Percentiles rank a stretch among this genome's conserved stretches.
Conservation (phyloP, 1,139 yeast species). For the Pichia sp. region DNA sequence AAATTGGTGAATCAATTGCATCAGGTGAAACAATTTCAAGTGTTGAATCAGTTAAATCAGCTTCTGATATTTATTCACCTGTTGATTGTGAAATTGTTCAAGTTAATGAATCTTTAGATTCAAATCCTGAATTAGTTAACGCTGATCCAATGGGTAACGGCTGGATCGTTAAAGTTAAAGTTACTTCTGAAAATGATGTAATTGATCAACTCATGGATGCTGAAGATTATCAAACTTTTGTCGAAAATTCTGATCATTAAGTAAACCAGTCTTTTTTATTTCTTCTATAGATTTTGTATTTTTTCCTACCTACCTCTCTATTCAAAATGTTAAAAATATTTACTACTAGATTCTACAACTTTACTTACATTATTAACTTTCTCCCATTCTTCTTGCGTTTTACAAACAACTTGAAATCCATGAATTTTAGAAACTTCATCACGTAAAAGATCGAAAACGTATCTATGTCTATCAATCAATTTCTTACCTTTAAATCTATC, state of each 20-base stretch:
- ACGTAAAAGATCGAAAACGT: slow-evolving; percentile 59
- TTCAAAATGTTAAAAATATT: too few species aligned
- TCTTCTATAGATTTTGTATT: not conserved
- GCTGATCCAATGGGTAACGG: slow-evolving; percentile 89
- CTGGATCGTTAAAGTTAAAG: slow-evolving; percentile 78
- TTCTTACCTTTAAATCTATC: slow-evolving; percentile 58
- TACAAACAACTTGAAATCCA: slow-evolving; percentile 81
- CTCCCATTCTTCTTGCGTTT: slow-evolving; percentile 58
- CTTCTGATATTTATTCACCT: slow-evolving; percentile 89
- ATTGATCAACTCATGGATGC: slow-evolving; percentile 39
- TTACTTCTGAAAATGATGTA: slow-evolving; percentile 26
- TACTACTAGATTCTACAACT: slow-evolving; percentile 4
- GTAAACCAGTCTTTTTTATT: not conserved
- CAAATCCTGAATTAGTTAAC: slow-evolving; percentile 72
- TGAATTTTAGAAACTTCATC: slow-evolving; percentile 57
- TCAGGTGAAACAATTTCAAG: slow-evolving; percentile 85
- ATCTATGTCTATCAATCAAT: slow-evolving; percentile 53
- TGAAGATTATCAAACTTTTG: slow-evolving; percentile 58
- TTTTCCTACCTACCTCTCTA: too few species aligned
- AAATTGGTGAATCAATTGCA: slow-evolving; percentile 36
- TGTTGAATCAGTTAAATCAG: slow-evolving; percentile 91
- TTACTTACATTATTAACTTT: slow-evolving; percentile 12
- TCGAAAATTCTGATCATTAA: slow-evolving; percentile 36
- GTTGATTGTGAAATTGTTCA: slow-evolving; percentile 71
- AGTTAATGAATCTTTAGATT: slow-evolving; percentile 58